Evolutionary conservation across 495 filamentous ascomycete species (phyloP).

Genomic region (Letharia columbiana): DNA sequence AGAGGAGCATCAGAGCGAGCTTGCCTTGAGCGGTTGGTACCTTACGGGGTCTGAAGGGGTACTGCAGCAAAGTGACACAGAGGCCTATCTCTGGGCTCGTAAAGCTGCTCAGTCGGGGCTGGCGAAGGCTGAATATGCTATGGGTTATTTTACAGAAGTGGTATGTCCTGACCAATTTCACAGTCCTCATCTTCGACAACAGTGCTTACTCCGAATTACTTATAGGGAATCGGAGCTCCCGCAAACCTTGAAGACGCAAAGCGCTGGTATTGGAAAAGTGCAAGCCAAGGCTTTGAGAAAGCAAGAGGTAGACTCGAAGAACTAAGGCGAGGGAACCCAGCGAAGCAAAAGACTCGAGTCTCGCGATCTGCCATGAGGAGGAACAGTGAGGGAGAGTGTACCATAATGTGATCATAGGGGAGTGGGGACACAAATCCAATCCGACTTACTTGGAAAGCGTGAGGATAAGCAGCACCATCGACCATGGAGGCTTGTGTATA

Average conservation of each 20-base stretch:
- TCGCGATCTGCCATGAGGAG: constrained; percentile 20
- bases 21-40: constrained; percentile 94
- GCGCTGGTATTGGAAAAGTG: constrained; percentile 75
- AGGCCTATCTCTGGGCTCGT: constrained; percentile 94
- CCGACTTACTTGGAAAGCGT: neutral
- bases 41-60: constrained; percentile 84
- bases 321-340: constrained; percentile 35
- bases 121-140: constrained; percentile 90
- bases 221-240: constrained; percentile 68
- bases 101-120: constrained; percentile 81
- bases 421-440: neutral
- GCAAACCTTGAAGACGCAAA: constrained; percentile 89
- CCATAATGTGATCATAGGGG: constrained; percentile 14
- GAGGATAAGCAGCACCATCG: neutral
- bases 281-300: constrained; percentile 90
- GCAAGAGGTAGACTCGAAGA: constrained; percentile 88
- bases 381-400: constrained; percentile 20
- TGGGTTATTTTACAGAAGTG: constrained; percentile 95
- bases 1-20: constrained; percentile 88
- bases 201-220: neutral
- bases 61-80: constrained; percentile 83
- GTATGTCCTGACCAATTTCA: constrained; percentile 1
- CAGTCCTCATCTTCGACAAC: neutral
- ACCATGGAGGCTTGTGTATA: neutral
- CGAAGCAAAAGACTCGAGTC: constrained; percentile 20